Percentiles rank a stretch among this genome's conserved stretches.
Evolutionary conservation across 805 yeast species (phyloP).

Genomic region (Candida ulmi): DNA sequence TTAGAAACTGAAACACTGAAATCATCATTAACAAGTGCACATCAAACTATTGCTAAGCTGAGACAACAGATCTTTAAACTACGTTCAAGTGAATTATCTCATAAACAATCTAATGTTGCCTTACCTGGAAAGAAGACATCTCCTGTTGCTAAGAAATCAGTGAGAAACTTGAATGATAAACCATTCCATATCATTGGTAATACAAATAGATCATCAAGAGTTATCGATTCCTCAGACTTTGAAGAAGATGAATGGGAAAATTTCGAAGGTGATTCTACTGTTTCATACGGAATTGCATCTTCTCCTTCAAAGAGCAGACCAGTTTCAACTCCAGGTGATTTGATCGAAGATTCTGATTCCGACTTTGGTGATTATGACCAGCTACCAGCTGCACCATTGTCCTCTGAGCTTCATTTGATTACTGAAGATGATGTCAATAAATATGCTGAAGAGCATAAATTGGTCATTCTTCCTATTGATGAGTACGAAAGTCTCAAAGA

Average conservation of each 20-base stretch:
- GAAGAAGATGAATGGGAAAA: slow-evolving; percentile 25
- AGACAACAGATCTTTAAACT: slow-evolving; percentile 31
- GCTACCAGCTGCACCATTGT: slow-evolving; percentile 15
- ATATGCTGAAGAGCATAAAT: slow-evolving; percentile 25
- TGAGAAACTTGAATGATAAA: slow-evolving; percentile 8
- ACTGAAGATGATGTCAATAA: slow-evolving; percentile 22
- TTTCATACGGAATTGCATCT: slow-evolving; percentile 2
- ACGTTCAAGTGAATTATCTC: slow-evolving; percentile 19
- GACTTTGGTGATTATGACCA: slow-evolving; percentile 20
- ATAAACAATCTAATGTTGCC: slow-evolving; percentile 6
- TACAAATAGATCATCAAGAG: slow-evolving; percentile 20
- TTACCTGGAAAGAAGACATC: slow-evolving; percentile 12
- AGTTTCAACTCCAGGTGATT: slow-evolving; percentile 4
- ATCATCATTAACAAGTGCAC: slow-evolving; percentile 60
- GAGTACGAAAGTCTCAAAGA: slow-evolving; percentile 16
- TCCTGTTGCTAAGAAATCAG: slow-evolving; percentile 8
- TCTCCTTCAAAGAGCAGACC: slow-evolving; percentile 12
- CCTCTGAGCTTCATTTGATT: slow-evolving; percentile 16
- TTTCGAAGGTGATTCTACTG: slow-evolving; percentile 19
- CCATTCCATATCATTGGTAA: slow-evolving; percentile 15
- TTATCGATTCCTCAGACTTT: slow-evolving; percentile 16
- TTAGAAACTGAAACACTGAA: slow-evolving; percentile 63
- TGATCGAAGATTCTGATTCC: slow-evolving; percentile 20
- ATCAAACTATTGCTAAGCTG: slow-evolving; percentile 54
- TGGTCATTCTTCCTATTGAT: slow-evolving; percentile 22